Conservation (phyloP, 345 rosid species). For the Corchorus capsularis region DNA sequence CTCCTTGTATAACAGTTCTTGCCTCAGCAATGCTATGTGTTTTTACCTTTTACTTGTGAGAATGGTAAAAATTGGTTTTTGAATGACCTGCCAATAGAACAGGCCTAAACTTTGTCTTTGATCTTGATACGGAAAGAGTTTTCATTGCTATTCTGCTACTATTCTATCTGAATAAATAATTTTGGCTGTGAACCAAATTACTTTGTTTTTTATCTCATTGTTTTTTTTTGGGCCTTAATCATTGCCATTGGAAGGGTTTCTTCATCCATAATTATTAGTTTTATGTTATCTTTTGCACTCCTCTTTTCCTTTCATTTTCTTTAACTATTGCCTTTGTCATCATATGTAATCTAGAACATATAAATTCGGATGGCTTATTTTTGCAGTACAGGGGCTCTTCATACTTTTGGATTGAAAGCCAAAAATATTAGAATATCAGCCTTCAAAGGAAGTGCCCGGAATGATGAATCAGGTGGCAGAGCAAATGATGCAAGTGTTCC, state of each 20-base stretch:
- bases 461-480: slow-evolving; percentile 56
- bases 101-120: background rate
- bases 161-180: background rate
- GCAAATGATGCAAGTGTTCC: slow-evolving; percentile 53
- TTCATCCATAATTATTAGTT: background rate
- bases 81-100: background rate
- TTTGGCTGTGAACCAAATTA: background rate
- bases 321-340: slow-evolving; percentile 4
- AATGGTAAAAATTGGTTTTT: background rate
- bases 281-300: background rate
- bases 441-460: slow-evolving; percentile 70
- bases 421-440: slow-evolving; percentile 66
- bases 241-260: background rate
- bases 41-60: background rate
- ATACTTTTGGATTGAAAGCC: slow-evolving; percentile 44
- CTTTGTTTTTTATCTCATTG: background rate
- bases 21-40: background rate
- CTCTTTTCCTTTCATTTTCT: slow-evolving; percentile 18
- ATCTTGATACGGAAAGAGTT: background rate
- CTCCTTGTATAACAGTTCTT: slow-evolving; percentile 5
- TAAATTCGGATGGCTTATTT: slow-evolving; percentile 32
- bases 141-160: background rate
- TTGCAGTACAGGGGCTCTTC: slow-evolving; percentile 66
- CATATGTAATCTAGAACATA: slow-evolving; percentile 19
- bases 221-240: background rate